phyloP scores from a whole-genome alignment of 352 stramenopile species.

The Globisporangium apiculatum region DNA sequence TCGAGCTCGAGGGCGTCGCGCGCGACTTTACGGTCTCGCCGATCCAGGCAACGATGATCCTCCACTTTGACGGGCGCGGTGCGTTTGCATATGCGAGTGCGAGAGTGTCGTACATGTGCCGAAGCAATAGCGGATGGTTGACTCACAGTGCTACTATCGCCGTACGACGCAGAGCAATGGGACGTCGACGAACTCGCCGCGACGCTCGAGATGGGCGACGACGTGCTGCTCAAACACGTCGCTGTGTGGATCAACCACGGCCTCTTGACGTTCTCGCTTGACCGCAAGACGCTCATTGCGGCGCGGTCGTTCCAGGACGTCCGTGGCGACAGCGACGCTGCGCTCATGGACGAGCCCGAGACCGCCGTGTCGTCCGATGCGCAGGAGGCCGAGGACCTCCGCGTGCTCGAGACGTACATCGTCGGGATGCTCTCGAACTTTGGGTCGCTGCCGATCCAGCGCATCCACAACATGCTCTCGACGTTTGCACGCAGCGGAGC shows the following conservation, averaged over 20 bases:
- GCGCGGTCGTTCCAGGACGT: slow-evolving; percentile 40
- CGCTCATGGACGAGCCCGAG: slow-evolving; percentile 48
- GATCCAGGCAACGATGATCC: slow-evolving; percentile 91
- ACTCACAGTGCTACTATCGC: neutral
- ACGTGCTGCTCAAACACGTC: slow-evolving; percentile 47
- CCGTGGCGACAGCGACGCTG: slow-evolving; percentile 23
- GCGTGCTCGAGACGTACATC: slow-evolving; percentile 92
- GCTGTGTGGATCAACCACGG: slow-evolving; percentile 72
- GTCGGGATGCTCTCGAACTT: slow-evolving; percentile 94
- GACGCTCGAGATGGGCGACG: slow-evolving; percentile 55
- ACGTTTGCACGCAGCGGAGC: slow-evolving; percentile 71
- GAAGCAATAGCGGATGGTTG: too few species aligned
- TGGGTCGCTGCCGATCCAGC: slow-evolving; percentile 85
- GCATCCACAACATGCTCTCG: slow-evolving; percentile 94
- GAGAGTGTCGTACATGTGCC: too few species aligned
- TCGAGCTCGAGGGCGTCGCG: slow-evolving; percentile 86
- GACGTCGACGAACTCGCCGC: slow-evolving; percentile 46
- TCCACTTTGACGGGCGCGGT: slow-evolving; percentile 93
- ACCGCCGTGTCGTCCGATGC: slow-evolving; percentile 86
- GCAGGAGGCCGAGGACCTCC: slow-evolving; percentile 90
- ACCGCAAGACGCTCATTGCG: slow-evolving; percentile 36
- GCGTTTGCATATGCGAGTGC: neutral
- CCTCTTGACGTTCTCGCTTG: slow-evolving; percentile 35
- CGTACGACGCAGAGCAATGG: slow-evolving; percentile 35
- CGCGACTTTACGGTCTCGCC: slow-evolving; percentile 89